These are phyloP conservation scores for Porphyridium purpureum DNA, from an alignment of 23 red algal species.

Conservation along the genomic window DNA sequence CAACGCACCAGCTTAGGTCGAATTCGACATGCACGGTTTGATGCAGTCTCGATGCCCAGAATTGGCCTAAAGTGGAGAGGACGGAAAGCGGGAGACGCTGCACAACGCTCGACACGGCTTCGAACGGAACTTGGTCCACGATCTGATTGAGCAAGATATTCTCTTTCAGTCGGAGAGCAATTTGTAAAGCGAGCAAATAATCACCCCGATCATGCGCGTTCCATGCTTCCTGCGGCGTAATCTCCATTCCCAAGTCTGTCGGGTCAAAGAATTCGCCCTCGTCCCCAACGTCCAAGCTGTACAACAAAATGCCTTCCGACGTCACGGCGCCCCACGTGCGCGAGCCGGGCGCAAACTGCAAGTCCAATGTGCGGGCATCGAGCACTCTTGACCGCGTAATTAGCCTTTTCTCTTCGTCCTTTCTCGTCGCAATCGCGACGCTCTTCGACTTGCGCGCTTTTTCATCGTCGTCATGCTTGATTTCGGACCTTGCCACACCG, in stretches of 20 bases:
- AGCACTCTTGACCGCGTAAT: too few species aligned
- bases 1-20: too few species aligned
- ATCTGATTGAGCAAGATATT: constrained; percentile 15
- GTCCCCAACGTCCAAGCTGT: neutral
- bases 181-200: constrained; percentile 15
- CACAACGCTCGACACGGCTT: constrained; percentile 13
- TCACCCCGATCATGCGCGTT: constrained; percentile 16
- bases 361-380: too few species aligned
- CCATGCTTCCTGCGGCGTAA: constrained; percentile 47
- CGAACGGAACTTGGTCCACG: constrained; percentile 34
- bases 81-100: too few species aligned
- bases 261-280: constrained; percentile 58
- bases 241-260: constrained; percentile 64
- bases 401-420: constrained; percentile 4
- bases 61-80: too few species aligned
- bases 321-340: constrained; percentile 70
- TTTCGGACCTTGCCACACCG: constrained; percentile 23
- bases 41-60: too few species aligned
- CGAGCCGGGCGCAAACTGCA: neutral
- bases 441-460: neutral
- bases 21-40: too few species aligned
- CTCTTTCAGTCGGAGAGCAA: constrained; percentile 77
- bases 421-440: neutral
- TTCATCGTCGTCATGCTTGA: constrained; percentile 39
- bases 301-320: constrained; percentile 74